Base-by-base conservation (phyloP, 768 basidiomycete species). In the Phanerochaete carnosa region DNA sequence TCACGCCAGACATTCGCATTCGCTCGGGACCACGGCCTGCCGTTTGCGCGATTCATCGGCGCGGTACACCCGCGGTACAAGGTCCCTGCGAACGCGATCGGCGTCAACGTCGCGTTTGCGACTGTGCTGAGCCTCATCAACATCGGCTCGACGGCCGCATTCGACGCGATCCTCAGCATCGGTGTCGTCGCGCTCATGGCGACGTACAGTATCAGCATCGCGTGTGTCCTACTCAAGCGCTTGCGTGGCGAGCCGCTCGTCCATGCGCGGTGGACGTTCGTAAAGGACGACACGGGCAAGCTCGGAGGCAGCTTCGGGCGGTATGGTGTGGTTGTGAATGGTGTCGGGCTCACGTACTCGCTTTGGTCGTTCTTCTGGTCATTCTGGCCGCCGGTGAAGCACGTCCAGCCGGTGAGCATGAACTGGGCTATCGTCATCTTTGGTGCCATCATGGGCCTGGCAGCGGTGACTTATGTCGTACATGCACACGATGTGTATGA, bases 191-290 rank as follows among this genome's bases (percentile, higher is more conserved):
- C 54, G 15, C 54, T 55, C 54, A 55, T 55, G 54, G 54, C 54
- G 54, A 55, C 54, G 23, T 55, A 55, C 54, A 55, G 35, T 15
- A 55, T 55, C 54, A 55, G 54, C 54, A 55, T 55, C 33, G 16
- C 35, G 7, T 55, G 54, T 25, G 54, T 55, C 35, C 33, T 55
- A 1, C 37, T 55, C 35, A 55, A 55, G 23, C 54, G 54, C 2
- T 23, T 55, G 7, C 54, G 35, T 22, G 25, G 37, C 12, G 35
- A 39, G 35, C 54, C 19, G 1, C 54, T 55, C 2, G 54, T 37
- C 13, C 37, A 37, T n/a, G 54, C 54, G 16, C 54, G 54, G 32
- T 55, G 54, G 54, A 43, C 5, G 25, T 33, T 43, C 33, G 3
- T 39, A 22, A 43, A 43, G 15, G 52, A 37, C 6, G 25, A 43